phyloP scores from a whole-genome alignment of 2,329 filamentous ascomycete genomes.

The Botrytis sinoallii region DNA sequence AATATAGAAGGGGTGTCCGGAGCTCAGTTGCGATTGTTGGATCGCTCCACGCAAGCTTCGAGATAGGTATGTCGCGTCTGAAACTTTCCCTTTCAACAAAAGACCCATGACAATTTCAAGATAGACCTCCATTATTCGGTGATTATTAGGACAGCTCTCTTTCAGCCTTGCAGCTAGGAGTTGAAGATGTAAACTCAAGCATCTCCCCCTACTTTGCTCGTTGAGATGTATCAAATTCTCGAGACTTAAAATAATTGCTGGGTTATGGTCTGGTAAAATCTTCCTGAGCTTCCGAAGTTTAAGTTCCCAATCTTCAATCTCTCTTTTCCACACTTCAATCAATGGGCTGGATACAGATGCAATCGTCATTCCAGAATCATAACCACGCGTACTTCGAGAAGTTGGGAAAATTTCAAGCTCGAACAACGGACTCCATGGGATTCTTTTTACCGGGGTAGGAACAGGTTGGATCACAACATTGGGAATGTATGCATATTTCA shows the following conservation, averaged over 20 bases:
- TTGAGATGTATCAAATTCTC: background rate
- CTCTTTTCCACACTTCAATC: too few species aligned
- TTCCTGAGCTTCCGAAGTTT: background rate
- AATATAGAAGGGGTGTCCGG: background rate
- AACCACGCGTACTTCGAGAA: accelerated
- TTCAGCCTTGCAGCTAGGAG: background rate
- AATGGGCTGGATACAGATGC: background rate
- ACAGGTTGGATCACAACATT: background rate
- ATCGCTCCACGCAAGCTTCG: background rate
- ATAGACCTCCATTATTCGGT: background rate
- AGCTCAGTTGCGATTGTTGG: background rate
- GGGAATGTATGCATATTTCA: background rate
- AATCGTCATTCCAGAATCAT: accelerated
- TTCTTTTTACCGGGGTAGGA: background rate
- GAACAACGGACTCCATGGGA: background rate
- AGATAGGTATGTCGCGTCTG: background rate
- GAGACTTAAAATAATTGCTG: background rate
- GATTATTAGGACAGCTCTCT: background rate
- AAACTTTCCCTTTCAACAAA: accelerated
- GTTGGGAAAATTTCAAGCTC: constrained; percentile 1
- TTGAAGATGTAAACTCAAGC: background rate
- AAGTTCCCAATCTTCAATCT: background rate
- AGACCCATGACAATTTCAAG: background rate
- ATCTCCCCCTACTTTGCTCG: accelerated
- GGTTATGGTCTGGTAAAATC: background rate